phyloP scores from a whole-genome alignment of 2,329 filamentous ascomycete species.

The Westerdykella aurantiaca region DNA sequence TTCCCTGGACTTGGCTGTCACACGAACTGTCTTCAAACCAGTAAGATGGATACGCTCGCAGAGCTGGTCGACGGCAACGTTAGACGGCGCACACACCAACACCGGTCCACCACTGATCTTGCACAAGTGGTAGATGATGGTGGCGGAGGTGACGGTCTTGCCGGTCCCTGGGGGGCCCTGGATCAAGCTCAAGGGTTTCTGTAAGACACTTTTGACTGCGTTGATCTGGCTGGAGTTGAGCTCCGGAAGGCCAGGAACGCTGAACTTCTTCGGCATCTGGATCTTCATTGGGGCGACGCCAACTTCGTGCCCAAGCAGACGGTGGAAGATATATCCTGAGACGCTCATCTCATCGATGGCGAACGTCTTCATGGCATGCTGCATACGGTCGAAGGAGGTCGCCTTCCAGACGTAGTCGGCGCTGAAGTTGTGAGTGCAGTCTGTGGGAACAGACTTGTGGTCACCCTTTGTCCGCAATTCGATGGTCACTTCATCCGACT shows the following conservation, averaged over 20 bases:
- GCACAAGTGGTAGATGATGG: conserved; percentile 94
- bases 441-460: conserved; percentile 91
- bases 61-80: conserved; percentile 96
- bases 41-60: conserved; percentile 95
- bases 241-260: conserved; percentile 86
- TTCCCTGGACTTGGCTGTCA: conserved; percentile 97
- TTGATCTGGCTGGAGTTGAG: conserved; percentile 94
- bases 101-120: conserved; percentile 95
- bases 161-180: conserved; percentile 95
- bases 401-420: conserved; percentile 99
- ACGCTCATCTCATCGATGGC: conserved; percentile 97
- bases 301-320: conserved; percentile 90
- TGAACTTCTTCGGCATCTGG: conserved; percentile 93
- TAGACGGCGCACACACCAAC: conserved; percentile 92
- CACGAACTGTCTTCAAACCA: conserved; percentile 89
- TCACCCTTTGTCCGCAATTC: conserved; percentile 91
- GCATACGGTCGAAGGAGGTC: conserved; percentile 98
- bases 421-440: conserved; percentile 96
- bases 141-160: conserved; percentile 97
- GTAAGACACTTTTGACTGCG: conserved; percentile 89
- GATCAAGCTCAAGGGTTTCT: conserved; percentile 90
- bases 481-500: conserved; percentile 94
- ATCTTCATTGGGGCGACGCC: conserved; percentile 93
- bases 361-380: conserved; percentile 98
- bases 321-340: conserved; percentile 97